Evolutionary conservation across 805 yeast genomes (phyloP).

Genomic region (Scheffersomyces amazonensis): DNA sequence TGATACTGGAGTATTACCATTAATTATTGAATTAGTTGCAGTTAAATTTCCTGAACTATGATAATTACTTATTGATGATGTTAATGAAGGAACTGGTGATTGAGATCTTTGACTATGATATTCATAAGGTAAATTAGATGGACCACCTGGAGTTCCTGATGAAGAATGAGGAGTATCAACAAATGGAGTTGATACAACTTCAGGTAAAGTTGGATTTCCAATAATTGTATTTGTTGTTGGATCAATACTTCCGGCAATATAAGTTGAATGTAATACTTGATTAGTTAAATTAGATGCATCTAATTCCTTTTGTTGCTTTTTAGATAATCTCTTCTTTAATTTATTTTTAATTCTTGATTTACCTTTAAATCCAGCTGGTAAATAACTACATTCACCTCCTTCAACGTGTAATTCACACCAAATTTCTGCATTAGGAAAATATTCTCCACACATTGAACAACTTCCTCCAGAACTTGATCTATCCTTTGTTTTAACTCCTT

Average conservation of each 20-base stretch:
- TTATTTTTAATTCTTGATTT: conserved; percentile 42
- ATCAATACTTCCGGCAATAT: background rate
- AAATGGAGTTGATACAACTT: background rate
- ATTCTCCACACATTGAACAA: conserved; percentile 54
- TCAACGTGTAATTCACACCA: conserved; percentile 54
- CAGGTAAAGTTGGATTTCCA: background rate
- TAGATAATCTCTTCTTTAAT: conserved; percentile 35
- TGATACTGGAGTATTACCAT: conserved; percentile 3
- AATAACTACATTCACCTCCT: conserved; percentile 45
- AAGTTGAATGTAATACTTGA: background rate
- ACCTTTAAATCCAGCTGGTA: conserved; percentile 44
- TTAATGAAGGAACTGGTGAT: background rate
- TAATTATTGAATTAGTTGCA: conserved; percentile 3
- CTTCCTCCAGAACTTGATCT: conserved; percentile 43
- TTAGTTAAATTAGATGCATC: background rate
- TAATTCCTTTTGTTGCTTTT: conserved; percentile 8
- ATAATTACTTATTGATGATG: background rate
- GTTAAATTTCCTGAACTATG: conserved; percentile 1
- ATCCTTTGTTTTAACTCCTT: conserved; percentile 48
- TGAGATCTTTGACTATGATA: background rate
- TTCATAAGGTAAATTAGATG: background rate
- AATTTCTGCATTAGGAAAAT: conserved; percentile 44
- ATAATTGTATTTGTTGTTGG: background rate
- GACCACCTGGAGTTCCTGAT: conserved; percentile 1
- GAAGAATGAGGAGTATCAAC: background rate